Evolutionary conservation across 2,329 filamentous ascomycete species (phyloP).

Genomic region (Epichloe amarillans): DNA sequence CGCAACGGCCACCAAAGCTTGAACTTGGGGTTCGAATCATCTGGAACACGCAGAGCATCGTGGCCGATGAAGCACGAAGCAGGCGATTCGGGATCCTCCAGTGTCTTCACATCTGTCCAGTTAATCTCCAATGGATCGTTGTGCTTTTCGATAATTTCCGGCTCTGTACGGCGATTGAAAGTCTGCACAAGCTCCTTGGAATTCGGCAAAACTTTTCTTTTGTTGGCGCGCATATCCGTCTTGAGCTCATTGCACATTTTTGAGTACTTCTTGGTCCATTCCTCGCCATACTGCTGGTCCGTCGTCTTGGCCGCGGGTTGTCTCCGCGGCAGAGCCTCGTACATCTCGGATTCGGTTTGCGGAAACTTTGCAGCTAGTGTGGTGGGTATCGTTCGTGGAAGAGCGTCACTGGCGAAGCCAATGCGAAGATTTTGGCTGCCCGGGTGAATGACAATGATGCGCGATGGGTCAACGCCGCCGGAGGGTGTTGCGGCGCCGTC

Average conservation of each 20-base stretch:
- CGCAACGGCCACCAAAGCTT: constrained; percentile 87
- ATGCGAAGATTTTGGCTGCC: constrained; percentile 93
- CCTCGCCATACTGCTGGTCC: constrained; percentile 80
- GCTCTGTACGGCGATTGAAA: constrained; percentile 73
- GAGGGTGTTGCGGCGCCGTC: constrained; percentile 41
- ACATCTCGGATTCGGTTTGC: constrained; percentile 71
- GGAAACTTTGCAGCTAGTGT: constrained; percentile 69
- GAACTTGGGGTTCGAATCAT: constrained; percentile 78
- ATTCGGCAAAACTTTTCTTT: constrained; percentile 90
- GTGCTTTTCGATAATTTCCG: constrained; percentile 82
- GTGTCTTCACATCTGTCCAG: constrained; percentile 70
- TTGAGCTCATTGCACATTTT: constrained; percentile 81
- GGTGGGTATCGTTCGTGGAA: constrained; percentile 92
- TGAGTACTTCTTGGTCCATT: constrained; percentile 61
- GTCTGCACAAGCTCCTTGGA: constrained; percentile 92
- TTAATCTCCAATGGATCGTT: constrained; percentile 90
- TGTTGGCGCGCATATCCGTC: constrained; percentile 80
- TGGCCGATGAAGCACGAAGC: constrained; percentile 64
- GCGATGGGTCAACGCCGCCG: constrained; percentile 62
- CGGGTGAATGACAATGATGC: constrained; percentile 87
- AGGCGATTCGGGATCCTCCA: constrained; percentile 49
- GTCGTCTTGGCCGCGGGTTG: constrained; percentile 48
- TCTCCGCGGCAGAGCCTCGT: constrained; percentile 62
- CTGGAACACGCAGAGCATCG: constrained; percentile 73
- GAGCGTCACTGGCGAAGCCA: constrained; percentile 85